Percentiles rank a stretch among this genome's conserved stretches.
phyloP scores from a whole-genome alignment of 2,329 filamentous ascomycete species.

The Pezicula neosporulosa region DNA sequence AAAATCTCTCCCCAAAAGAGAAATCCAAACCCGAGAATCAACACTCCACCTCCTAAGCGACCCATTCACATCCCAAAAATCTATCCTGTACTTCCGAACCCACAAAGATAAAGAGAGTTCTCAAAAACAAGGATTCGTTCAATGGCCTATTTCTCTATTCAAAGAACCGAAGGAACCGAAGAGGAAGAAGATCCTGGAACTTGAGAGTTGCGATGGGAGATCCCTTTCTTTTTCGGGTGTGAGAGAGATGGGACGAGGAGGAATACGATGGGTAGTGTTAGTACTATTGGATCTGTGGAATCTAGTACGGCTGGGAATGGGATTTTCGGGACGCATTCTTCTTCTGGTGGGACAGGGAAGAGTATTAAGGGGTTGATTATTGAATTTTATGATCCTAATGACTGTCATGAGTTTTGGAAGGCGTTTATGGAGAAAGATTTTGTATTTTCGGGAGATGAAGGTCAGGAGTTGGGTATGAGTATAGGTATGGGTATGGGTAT shows the following conservation, averaged over 20 bases:
- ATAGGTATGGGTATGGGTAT: too few species aligned
- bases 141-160: constrained; percentile 16
- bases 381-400: neutral
- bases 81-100: constrained; percentile 17
- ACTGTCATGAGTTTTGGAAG: too few species aligned
- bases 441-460: too few species aligned
- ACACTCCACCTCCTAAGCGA: constrained; percentile 18
- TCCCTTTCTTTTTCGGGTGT: constrained; percentile 2
- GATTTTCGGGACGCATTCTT: neutral
- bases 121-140: constrained; percentile 15
- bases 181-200: constrained; percentile 5
- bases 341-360: neutral
- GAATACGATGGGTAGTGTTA: constrained; percentile 13
- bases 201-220: constrained; percentile 12
- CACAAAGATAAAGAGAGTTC: neutral
- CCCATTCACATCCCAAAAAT: constrained; percentile 4
- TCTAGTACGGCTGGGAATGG: constrained; percentile 6
- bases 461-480: too few species aligned
- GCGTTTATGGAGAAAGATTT: too few species aligned
- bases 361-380: neutral
- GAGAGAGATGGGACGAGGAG: constrained; percentile 6
- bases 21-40: constrained; percentile 9
- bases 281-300: constrained; percentile 13
- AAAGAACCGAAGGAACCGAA: constrained; percentile 12
- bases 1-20: neutral